Conservation (phyloP, 106 monocot species). For the Vanilla planifolia region DNA sequence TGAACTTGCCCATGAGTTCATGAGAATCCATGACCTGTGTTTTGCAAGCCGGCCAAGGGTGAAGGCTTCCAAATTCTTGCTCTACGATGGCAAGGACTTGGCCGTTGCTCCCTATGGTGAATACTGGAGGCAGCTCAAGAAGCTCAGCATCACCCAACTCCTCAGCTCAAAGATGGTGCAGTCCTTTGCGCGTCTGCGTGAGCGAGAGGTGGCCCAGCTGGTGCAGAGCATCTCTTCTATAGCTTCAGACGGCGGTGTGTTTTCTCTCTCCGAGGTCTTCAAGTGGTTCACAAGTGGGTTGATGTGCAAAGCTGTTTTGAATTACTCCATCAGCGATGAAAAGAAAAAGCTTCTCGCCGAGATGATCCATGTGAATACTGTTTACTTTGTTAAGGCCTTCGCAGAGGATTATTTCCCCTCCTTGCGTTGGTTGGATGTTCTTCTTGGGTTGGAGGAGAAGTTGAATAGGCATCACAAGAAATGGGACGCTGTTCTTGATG, state of each 20-base stretch:
- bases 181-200: neutral
- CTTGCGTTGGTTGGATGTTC: conserved; percentile 17
- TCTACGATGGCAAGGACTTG: neutral
- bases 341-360: neutral
- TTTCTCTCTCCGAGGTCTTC: conserved; percentile 6
- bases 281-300: neutral
- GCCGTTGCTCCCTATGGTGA: conserved; percentile 23
- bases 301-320: conserved; percentile 7
- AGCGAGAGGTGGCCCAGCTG: conserved; percentile 10
- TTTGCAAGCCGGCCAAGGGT: conserved; percentile 8
- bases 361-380: neutral
- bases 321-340: neutral
- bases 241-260: neutral
- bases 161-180: conserved; percentile 8
- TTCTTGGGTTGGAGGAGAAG: conserved; percentile 17
- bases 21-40: conserved; percentile 16
- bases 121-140: conserved; percentile 18
- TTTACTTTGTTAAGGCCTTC: neutral
- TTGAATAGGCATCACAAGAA: neutral
- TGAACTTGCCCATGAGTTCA: conserved; percentile 9
- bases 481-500: conserved; percentile 32
- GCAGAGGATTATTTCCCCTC: conserved; percentile 30
- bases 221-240: neutral
- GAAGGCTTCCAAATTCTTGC: neutral
- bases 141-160: conserved; percentile 11